A percentile compares a stretch with the other conserved stretches of the same genome.
These are phyloP conservation scores for Globisporangium ultimum DNA, from an alignment of 352 stramenopile genomes.

Conservation along the genomic window DNA sequence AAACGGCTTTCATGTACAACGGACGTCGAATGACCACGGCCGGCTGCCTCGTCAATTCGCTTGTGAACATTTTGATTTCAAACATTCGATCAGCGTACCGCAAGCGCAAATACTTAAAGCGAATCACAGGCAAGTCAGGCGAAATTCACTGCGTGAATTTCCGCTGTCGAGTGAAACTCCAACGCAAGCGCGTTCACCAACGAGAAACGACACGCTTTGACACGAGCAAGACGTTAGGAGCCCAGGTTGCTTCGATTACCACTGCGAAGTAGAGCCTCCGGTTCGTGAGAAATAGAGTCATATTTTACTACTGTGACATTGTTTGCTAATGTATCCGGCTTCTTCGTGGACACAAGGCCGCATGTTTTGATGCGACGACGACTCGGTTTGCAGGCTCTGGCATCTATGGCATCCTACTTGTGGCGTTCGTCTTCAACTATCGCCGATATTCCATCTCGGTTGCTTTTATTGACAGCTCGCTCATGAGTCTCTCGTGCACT, in stretches of 20 bases:
- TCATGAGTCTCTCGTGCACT: neutral
- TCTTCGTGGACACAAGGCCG: neutral
- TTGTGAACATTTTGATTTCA: conserved; percentile 10
- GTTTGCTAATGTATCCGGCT: neutral
- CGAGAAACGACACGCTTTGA: too few relatives aligned
- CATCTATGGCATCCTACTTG: conserved; percentile 1
- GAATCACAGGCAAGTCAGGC: neutral
- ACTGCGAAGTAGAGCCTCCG: conserved; percentile 2
- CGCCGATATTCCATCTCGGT: neutral
- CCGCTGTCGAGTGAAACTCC: conserved; percentile 16
- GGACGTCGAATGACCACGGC: neutral
- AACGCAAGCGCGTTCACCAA: neutral
- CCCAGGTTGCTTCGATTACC: neutral
- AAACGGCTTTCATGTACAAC: neutral
- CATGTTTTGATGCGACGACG: too few relatives aligned
- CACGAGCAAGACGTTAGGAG: too few relatives aligned
- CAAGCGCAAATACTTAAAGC: conserved; percentile 9
- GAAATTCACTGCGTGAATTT: conserved; percentile 21
- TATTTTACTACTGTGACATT: conserved; percentile 8
- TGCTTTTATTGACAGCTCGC: neutral
- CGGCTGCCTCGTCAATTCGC: conserved; percentile 15
- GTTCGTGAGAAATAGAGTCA: neutral
- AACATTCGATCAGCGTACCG: conserved; percentile 13
- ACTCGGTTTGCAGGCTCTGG: neutral
- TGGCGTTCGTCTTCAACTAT: neutral